Base-by-base conservation (phyloP, 371 early-diverging fungal species). In the Syncephalastrum contaminatum region DNA sequence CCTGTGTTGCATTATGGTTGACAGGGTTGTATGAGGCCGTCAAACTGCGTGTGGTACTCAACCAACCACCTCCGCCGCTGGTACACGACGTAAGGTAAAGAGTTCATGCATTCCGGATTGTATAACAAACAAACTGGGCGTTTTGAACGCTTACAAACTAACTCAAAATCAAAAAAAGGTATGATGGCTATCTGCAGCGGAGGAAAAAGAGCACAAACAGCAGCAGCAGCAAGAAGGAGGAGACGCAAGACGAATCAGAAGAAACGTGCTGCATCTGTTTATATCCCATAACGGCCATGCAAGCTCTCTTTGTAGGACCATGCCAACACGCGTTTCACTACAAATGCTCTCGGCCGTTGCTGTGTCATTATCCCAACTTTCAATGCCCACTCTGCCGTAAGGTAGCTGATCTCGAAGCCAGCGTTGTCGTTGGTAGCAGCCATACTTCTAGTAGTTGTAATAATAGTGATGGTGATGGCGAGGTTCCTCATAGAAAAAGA, bases 301-400 rank as follows among this genome's bases (percentile, higher is more conserved):
- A 96, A 72, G 93, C 95, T n/a, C 80, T 96, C 48, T 96, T 96
- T 73, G 84, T 95, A 19, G 90, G 95, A 13, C 96, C 97, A 3
- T 96, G 97, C 63, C 94, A 94, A 6, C 97, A 96, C 62, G 90
- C 90, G 51, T 96, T 90, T 78, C 97, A 96, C 68, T 96, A 89
- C 78, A 95, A 93, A 67, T 96, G 97, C 69, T 83, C 91, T 54
- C 83, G 85, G 43, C 84, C 88, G 0, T 64, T 95, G 30, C 62
- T 75, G 16, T 48, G 42, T 5, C 64, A 78, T 39, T 74, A 83
- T 56, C 83, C 92, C 5, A 90, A 89, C 54, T 95, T 96, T 70
- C 82, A 82, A 57, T 96, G 97, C 68, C 96, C 97, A n/a, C 77
- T 96, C 42, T 96, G 97, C 69, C 85, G 97, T 51, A 90, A 91